phyloP scores from a whole-genome alignment of 306 rosid genomes.

The Rubus parviflorus region DNA sequence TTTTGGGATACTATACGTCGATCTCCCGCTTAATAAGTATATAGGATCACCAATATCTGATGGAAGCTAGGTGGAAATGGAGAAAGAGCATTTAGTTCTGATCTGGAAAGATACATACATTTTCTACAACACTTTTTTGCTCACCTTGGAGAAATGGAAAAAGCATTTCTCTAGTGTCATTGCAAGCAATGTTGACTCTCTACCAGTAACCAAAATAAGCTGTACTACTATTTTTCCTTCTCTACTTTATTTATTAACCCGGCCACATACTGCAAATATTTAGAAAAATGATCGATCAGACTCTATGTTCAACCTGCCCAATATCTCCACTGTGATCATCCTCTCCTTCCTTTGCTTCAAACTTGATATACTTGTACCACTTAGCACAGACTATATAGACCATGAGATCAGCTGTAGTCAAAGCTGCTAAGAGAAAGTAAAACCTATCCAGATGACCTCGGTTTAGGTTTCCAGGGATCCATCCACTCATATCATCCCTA shows the following conservation, averaged over 20 bases:
- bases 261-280: background rate
- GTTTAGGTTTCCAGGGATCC: slow-evolving; percentile 81
- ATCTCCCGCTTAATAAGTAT: too few relatives aligned
- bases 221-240: too few relatives aligned
- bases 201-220: too few relatives aligned
- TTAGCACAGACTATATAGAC: slow-evolving; percentile 56
- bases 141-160: slow-evolving; percentile 1
- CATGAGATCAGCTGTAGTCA: slow-evolving; percentile 52
- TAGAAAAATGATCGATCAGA: background rate
- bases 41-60: too few relatives aligned
- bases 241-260: too few relatives aligned
- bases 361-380: slow-evolving; percentile 70
- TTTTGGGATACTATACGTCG: too few relatives aligned
- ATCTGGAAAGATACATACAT: too few relatives aligned
- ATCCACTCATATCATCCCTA: slow-evolving; percentile 55
- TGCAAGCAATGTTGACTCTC: background rate
- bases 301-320: slow-evolving; percentile 7
- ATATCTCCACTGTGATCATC: background rate
- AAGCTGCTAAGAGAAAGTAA: slow-evolving; percentile 66
- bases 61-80: too few relatives aligned
- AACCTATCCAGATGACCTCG: slow-evolving; percentile 69
- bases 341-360: slow-evolving; percentile 44
- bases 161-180: slow-evolving; percentile 13
- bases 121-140: background rate
- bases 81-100: too few relatives aligned